phyloP scores from a whole-genome alignment of 1,139 yeast species.

The Scheffersomyces illinoinensis region DNA sequence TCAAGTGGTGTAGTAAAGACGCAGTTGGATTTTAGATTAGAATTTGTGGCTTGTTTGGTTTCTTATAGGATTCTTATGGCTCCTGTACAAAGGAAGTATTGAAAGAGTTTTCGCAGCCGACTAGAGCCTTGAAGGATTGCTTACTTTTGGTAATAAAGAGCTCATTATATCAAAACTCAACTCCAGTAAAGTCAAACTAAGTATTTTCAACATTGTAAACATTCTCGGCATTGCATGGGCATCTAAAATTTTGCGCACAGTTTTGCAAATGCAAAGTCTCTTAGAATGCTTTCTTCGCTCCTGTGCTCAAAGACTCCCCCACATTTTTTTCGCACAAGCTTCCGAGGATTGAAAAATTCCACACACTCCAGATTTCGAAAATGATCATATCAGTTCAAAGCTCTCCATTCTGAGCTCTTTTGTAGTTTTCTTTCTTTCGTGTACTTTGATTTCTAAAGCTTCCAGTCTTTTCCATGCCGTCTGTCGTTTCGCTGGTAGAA shows the following conservation, averaged over 20 bases:
- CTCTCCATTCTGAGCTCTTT: neutral
- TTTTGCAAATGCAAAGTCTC: neutral
- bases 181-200: neutral
- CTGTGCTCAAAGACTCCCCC: constrained; percentile 6
- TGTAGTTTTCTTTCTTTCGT: neutral
- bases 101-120: no score
- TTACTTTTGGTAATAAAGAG: neutral
- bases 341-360: neutral
- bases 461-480: constrained; percentile 12
- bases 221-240: neutral
- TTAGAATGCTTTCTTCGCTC: neutral
- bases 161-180: no score
- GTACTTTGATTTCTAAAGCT: neutral
- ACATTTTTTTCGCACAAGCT: constrained; percentile 4
- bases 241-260: neutral
- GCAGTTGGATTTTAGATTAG: no score
- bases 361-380: neutral
- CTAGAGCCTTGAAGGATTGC: no score
- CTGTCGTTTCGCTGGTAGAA: constrained; percentile 7
- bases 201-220: no score
- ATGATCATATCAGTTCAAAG: neutral
- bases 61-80: no score
- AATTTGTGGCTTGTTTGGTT: no score
- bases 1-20: no score
- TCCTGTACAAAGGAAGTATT: no score